Evolutionary conservation across 768 basidiomycete species (phyloP), one percentile per base, ranked within the genome.

Genomic region (Megacollybia marginata): DNA sequence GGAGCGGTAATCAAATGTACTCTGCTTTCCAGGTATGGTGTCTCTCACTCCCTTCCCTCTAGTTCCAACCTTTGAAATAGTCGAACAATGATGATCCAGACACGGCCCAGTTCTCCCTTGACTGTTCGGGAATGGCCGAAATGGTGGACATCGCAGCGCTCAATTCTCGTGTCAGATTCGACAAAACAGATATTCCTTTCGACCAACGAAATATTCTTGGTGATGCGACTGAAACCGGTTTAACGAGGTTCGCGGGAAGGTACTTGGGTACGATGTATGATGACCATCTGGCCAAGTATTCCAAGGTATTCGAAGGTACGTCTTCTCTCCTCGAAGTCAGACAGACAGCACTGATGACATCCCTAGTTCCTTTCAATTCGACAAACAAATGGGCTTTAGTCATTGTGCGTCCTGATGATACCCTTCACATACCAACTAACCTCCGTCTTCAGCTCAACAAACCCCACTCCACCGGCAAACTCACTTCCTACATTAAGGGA

Each of bases 141-240:
- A 76, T 83, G 54, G 74, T 82, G 44, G 78, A 83, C 54, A 78
- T 83, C 44, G 75, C 79, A 12, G 76, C 78, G 0, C 71, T 85
- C 48, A 85, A 85, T 61, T 84, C 82, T 16, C 74, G 80, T 16
- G 74, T 85, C 66, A 84, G 84, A 62, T 85, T 85, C 56, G 81
- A 83, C 66, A 77, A 71, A 57, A 72, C 66, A 1, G 81, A 84
- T 57, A 61, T 84, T 7, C 78, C 80, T 1, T 83, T 85, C 50
- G 74, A 78, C 16, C 65, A 83, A 60, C 72, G 83, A 44, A 63
- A 66, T 35, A 83, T 85, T 48, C 71, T 85, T 16, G 83, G 83
- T 3, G 83, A 85, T 60, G 83, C 83, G n/a, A 85, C 83, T 4
- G 83, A 85, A 65, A 83, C 82, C n/a, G 83, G 83, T 16, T 67